Base-by-base conservation (phyloP, 129 eudicot genomes). In the Centella asiatica region DNA sequence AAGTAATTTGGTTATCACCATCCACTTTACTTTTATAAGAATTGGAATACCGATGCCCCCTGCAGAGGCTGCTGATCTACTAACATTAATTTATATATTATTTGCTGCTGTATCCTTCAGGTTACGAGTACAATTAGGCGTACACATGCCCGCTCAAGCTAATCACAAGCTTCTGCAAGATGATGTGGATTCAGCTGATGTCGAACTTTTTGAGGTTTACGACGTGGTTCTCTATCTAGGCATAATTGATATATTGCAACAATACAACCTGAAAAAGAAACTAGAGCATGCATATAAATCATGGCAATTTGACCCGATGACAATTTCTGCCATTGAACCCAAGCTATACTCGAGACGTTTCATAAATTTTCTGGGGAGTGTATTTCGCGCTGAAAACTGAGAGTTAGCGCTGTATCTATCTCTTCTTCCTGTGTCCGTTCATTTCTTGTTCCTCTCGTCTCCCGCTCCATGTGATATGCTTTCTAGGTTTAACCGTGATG, bases 101-200 rank as follows among this genome's bases (percentile, higher is more conserved):
- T 37, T 24, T 65, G 22, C 54, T 23, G 45, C 22, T 1, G 15
- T 39, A 36, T 60, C 33, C n/a, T 70, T 40, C 82, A 93, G 99
- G 76, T 83, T 93, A 66, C 79, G 87, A 58, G 92, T 93, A 66
- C 99, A 93, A 62, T 60, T 93, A 57, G 99, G 99, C 1, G 99
- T 88, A 49, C 85, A 93, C 84, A 93, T 93, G 99, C 99, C 99
- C 25, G 95, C 99, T 18, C 84, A 82, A 68, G 99, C 99, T 37
- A 88, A 80, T 65, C 89, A 76, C 71, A 93, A 80, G 79, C 74
- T 84, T 40, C 57, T 62, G 42, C 75, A 76, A 54, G 79, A 76
- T 5, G 80, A 69, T 46, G 20, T 65, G 0, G 95, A 76, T 67
- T 74, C 96, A 72, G 63, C 74, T 42, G 96, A 85, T 62, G 84